These are phyloP conservation scores for Populus trichocarpa DNA, from an alignment of 441 rosid species.

Conservation along the genomic window DNA sequence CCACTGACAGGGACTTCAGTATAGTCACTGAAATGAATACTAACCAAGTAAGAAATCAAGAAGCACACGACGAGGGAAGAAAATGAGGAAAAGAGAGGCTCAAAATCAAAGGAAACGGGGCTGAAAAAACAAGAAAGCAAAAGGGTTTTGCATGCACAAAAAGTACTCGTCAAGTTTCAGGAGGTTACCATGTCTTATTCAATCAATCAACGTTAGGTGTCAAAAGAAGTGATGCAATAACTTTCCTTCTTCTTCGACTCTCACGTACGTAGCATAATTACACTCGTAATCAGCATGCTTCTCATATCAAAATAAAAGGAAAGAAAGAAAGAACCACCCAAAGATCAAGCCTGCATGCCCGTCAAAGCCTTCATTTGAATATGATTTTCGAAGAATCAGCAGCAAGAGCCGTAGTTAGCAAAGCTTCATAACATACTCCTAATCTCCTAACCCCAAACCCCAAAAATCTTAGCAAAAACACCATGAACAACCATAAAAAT, in stretches of 20 bases:
- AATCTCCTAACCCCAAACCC: conserved; percentile 50
- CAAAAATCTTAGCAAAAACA: conserved; percentile 46
- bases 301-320: background rate
- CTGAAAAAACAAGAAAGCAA: background rate
- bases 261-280: background rate
- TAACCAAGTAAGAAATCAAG: background rate
- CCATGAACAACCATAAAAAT: conserved; percentile 53
- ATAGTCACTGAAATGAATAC: background rate
- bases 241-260: conserved; percentile 2
- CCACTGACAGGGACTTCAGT: background rate
- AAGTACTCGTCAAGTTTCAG: background rate
- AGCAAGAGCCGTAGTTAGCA: conserved; percentile 40
- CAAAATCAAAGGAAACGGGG: background rate
- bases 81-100: background rate
- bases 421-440: conserved; percentile 82
- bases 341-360: conserved; percentile 82
- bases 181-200: conserved; percentile 5
- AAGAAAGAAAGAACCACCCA: background rate
- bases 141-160: conserved; percentile 20
- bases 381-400: conserved; percentile 39
- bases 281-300: background rate
- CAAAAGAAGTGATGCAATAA: conserved; percentile 9
- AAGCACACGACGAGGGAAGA: background rate
- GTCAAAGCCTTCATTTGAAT: conserved; percentile 95
- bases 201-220: background rate